Evolutionary conservation across 1,284 basidiomycete species (phyloP).

Genomic region (Pisolithus thermaeus): DNA sequence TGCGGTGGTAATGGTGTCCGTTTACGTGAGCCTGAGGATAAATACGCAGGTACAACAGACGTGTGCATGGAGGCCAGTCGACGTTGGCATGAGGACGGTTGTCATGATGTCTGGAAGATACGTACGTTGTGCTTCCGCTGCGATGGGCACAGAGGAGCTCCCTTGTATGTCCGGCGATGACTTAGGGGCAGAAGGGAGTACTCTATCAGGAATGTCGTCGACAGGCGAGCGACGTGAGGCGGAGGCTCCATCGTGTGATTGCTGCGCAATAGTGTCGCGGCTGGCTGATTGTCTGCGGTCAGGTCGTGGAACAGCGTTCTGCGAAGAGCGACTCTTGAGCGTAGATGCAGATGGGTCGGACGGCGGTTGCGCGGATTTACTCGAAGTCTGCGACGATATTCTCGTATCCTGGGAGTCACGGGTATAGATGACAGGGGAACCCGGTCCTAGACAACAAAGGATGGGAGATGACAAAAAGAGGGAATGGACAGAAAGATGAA

Average conservation of each 20-base stretch:
- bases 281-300: slow-evolving; percentile 10
- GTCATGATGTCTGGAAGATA: slow-evolving; percentile 30
- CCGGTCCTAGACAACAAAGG: slow-evolving; percentile 50
- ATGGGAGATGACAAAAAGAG: slow-evolving; percentile 30
- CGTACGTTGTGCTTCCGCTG: slow-evolving; percentile 37
- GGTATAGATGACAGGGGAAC: slow-evolving; percentile 34
- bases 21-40: slow-evolving; percentile 26
- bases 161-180: slow-evolving; percentile 6
- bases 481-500: slow-evolving; percentile 26
- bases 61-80: slow-evolving; percentile 17
- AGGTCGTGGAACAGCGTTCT: slow-evolving; percentile 12
- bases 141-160: slow-evolving; percentile 13
- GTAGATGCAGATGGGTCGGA: slow-evolving; percentile 9
- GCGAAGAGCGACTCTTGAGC: slow-evolving; percentile 22
- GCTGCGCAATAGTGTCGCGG: slow-evolving; percentile 11
- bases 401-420: slow-evolving; percentile 22
- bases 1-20: slow-evolving; percentile 34
- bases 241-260: slow-evolving; percentile 17
- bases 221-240: slow-evolving; percentile 7
- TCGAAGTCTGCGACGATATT: slow-evolving; percentile 5
- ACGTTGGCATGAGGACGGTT: slow-evolving; percentile 26
- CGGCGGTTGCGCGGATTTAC: slow-evolving; percentile 17
- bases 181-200: slow-evolving; percentile 12
- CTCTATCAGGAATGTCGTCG: slow-evolving; percentile 17
- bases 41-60: slow-evolving; percentile 11